phyloP scores from a whole-genome alignment of 345 rosid genomes.

The Pistacia integerrima region DNA sequence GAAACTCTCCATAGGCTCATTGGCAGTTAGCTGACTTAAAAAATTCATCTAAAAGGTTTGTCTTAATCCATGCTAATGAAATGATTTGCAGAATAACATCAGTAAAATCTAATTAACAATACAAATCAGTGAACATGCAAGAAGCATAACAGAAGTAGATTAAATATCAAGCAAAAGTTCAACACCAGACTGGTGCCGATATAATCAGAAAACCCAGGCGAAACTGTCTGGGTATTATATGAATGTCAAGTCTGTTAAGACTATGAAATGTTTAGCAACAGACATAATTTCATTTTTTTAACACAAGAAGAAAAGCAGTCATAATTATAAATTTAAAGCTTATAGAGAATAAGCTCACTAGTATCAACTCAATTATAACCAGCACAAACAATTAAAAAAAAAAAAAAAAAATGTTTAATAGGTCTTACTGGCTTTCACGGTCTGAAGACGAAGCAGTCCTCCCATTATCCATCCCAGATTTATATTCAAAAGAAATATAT shows the following conservation, averaged over 20 bases:
- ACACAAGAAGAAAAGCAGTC: background rate
- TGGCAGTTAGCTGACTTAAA: background rate
- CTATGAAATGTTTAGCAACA: background rate
- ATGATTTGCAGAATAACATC: background rate
- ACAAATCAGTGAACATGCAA: conserved; percentile 4
- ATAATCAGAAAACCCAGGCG: background rate
- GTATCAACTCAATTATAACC: conserved; percentile 7
- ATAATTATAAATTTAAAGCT: background rate
- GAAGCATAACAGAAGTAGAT: background rate
- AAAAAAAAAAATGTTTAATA: conserved; percentile 1
- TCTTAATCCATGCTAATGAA: background rate
- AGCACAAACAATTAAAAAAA: conserved; percentile 12
- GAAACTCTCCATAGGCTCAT: background rate
- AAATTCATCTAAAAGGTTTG: background rate
- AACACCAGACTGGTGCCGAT: background rate
- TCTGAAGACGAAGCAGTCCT: conserved; percentile 96
- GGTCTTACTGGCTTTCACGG: conserved; percentile 96
- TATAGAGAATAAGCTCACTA: background rate
- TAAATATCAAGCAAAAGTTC: background rate
- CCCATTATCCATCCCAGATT: conserved; percentile 89
- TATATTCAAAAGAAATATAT: conserved; percentile 89
- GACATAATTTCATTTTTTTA: background rate
- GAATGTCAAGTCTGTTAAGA: conserved; percentile 1
- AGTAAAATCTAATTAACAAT: background rate
- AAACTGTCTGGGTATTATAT: background rate